A percentile compares a stretch with the other conserved stretches of the same genome.
Evolutionary conservation across 148 eudicot species (phyloP).

Genomic region (Chenopodium suecicum): DNA sequence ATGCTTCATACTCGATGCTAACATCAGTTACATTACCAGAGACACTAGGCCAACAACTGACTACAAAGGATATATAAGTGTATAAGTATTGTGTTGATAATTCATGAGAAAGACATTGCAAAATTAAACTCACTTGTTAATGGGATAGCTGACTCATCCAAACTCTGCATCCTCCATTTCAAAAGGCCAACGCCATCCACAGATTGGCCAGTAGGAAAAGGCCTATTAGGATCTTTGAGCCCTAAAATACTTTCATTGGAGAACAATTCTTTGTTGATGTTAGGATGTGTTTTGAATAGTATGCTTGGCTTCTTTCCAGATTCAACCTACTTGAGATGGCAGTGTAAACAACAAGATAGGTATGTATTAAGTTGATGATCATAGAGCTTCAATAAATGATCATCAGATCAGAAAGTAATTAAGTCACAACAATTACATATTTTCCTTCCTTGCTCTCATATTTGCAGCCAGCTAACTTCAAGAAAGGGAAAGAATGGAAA

Average conservation of each 20-base stretch:
- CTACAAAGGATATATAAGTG: slow-evolving; percentile 20
- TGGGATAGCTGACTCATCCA: slow-evolving; percentile 74
- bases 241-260: slow-evolving; percentile 71
- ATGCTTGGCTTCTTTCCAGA: slow-evolving; percentile 62
- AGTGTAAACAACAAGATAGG: background rate
- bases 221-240: slow-evolving; percentile 77
- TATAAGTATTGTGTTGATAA: background rate
- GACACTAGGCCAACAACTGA: slow-evolving; percentile 91
- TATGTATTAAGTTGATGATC: background rate
- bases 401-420: background rate
- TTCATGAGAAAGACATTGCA: background rate
- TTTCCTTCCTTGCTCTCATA: too few species aligned
- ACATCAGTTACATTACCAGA: slow-evolving; percentile 88
- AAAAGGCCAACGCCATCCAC: slow-evolving; percentile 83
- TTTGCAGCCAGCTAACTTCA: background rate
- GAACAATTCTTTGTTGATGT: slow-evolving; percentile 79
- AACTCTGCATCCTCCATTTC: slow-evolving; percentile 90
- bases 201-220: slow-evolving; percentile 68
- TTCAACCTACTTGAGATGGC: slow-evolving; percentile 51
- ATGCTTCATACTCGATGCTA: slow-evolving; percentile 87
- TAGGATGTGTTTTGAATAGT: slow-evolving; percentile 86
- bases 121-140: slow-evolving; percentile 58
- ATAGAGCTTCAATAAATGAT: background rate
- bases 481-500: background rate
- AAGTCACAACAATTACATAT: background rate